Percentiles rank a stretch among this genome's conserved stretches.
These are phyloP conservation scores for Huiozyma naganishii DNA, from an alignment of 805 yeast genomes.

Conservation along the genomic window DNA sequence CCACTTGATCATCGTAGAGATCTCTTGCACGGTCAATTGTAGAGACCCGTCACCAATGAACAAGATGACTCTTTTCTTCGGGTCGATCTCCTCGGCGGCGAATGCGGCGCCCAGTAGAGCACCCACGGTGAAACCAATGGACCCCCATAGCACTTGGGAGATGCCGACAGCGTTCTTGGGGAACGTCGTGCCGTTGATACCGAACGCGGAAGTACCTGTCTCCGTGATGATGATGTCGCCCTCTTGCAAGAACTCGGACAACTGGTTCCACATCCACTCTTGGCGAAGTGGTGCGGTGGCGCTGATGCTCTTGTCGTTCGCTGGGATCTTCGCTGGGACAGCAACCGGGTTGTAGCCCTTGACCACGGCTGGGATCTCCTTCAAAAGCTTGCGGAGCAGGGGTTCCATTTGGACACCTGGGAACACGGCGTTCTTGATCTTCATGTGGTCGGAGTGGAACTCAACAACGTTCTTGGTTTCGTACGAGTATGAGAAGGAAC, in stretches of 20 bases:
- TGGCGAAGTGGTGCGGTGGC: conserved; percentile 1
- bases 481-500: conserved; percentile 3
- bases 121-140: conserved; percentile 5
- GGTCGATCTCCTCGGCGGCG: conserved; percentile 5
- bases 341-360: conserved; percentile 1
- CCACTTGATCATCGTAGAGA: conserved; percentile 2
- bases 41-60: conserved; percentile 5
- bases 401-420: conserved; percentile 4
- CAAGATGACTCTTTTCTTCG: conserved; percentile 3
- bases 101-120: conserved; percentile 3
- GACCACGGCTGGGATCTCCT: neutral
- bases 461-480: conserved; percentile 1
- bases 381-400: conserved; percentile 1
- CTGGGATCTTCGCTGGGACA: neutral
- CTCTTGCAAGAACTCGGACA: conserved; percentile 4
- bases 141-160: conserved; percentile 4
- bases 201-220: conserved; percentile 4
- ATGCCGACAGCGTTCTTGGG: conserved; percentile 3
- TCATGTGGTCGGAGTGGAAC: conserved; percentile 4
- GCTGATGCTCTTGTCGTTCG: neutral
- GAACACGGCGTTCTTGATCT: conserved; percentile 1
- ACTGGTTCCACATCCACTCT: conserved; percentile 2
- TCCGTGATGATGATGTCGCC: conserved; percentile 4
- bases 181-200: conserved; percentile 2
- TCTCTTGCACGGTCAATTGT: conserved; percentile 5